Conservation (phyloP, 1,139 yeast genomes). For the Suhomyces terraborum region DNA sequence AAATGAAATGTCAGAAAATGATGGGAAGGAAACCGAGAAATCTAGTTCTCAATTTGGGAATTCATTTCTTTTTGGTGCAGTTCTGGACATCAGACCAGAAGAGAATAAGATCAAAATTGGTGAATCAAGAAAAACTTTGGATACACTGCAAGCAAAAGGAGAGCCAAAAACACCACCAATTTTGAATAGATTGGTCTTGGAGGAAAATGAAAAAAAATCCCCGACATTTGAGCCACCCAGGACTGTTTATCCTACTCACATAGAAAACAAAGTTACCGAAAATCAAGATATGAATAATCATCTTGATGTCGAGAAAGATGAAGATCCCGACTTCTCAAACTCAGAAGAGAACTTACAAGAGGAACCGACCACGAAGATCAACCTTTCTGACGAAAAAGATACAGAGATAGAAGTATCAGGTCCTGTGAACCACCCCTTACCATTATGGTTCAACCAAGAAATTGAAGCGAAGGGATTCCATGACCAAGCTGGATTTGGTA, state of each 20-base stretch:
- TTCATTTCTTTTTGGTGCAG: conserved; percentile 12
- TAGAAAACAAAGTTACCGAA: too few species aligned
- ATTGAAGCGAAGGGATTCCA: conserved; percentile 4
- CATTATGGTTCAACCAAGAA: conserved; percentile 36
- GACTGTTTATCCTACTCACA: too few species aligned
- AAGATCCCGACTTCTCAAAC: background rate
- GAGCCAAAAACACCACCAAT: too few species aligned
- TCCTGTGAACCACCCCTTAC: conserved; percentile 19
- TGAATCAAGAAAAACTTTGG: too few species aligned
- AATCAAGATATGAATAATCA: too few species aligned
- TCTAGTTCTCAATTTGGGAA: conserved; percentile 5
- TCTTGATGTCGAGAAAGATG: background rate
- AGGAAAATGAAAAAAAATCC: too few species aligned
- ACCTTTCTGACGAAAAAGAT: background rate
- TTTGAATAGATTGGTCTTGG: too few species aligned
- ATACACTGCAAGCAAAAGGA: too few species aligned
- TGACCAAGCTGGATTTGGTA: conserved; percentile 14
- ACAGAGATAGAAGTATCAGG: background rate
- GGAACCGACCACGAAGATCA: background rate
- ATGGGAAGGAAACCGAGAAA: background rate
- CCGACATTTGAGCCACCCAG: too few species aligned
- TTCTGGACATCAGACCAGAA: background rate
- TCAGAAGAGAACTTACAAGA: background rate
- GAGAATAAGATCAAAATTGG: background rate
- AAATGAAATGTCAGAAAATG: background rate